These are phyloP conservation scores for Pleurotus cornucopiae DNA, from an alignment of 768 basidiomycete genomes.

Conservation along the genomic window DNA sequence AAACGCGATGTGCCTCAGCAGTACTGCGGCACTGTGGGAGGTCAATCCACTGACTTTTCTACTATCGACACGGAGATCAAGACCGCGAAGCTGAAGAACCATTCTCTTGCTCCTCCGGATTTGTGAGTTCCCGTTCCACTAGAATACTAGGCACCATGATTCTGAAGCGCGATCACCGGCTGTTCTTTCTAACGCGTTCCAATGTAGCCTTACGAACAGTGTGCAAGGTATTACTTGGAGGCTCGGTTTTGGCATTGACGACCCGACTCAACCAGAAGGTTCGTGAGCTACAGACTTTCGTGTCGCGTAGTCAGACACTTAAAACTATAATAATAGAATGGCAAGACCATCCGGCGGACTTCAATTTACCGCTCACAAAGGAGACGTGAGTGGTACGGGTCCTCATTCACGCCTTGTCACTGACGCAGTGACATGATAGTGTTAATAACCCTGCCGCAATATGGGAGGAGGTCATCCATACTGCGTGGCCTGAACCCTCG, in stretches of 20 bases:
- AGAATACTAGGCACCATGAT: background rate
- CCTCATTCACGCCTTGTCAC: background rate
- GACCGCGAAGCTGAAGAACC: constrained; percentile 50
- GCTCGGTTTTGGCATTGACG: constrained; percentile 51
- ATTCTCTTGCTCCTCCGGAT: constrained; percentile 54
- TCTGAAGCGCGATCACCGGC: background rate
- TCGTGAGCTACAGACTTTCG: constrained; percentile 7
- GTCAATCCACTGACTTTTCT: constrained; percentile 54
- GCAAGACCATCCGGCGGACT: constrained; percentile 51
- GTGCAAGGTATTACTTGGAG: constrained; percentile 62
- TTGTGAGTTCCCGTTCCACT: constrained; percentile 35
- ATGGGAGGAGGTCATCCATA: constrained; percentile 40
- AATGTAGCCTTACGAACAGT: constrained; percentile 44
- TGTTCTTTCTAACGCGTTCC: background rate
- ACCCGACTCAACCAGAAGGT: constrained; percentile 55
- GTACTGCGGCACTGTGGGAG: constrained; percentile 62
- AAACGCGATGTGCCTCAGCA: constrained; percentile 42
- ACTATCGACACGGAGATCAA: constrained; percentile 60
- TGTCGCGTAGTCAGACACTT: background rate
- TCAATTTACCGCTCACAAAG: constrained; percentile 45
- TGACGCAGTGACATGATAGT: constrained; percentile 20
- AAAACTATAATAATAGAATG: constrained; percentile 40
- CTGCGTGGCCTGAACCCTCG: background rate
- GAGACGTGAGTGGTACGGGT: constrained; percentile 37
- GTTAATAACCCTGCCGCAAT: constrained; percentile 54